Percentiles rank a stretch among this genome's conserved stretches.
Conservation (phyloP, 1,284 basidiomycete species). For the Heterobasidion occidentale region DNA sequence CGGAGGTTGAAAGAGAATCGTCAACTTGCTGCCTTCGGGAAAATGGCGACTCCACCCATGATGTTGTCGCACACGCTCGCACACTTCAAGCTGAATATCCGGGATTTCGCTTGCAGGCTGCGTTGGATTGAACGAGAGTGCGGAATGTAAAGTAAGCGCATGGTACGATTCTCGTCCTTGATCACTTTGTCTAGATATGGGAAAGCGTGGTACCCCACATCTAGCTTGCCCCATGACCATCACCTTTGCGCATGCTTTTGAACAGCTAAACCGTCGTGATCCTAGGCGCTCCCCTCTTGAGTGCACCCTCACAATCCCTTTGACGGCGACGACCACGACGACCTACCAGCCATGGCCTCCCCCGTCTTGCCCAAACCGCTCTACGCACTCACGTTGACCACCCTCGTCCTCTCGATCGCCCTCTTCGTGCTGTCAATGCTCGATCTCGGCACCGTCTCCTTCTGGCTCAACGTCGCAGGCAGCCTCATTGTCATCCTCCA, state of each 20-base stretch:
- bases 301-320: neutral
- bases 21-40: too few relatives aligned
- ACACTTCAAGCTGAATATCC: too few relatives aligned
- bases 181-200: neutral
- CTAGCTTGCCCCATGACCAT: neutral
- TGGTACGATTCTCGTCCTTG: neutral
- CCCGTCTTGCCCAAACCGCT: constrained; percentile 4
- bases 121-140: too few relatives aligned
- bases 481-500: constrained; percentile 5
- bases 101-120: too few relatives aligned
- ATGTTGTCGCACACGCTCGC: too few relatives aligned
- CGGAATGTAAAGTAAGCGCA: neutral
- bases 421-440: constrained; percentile 4
- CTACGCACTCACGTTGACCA: constrained; percentile 2
- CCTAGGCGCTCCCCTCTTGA: neutral
- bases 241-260: neutral
- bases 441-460: constrained; percentile 9
- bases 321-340: neutral
- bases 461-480: constrained; percentile 5
- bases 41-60: too few relatives aligned
- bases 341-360: neutral
- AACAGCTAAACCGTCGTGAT: neutral
- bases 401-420: constrained; percentile 3
- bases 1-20: too few relatives aligned
- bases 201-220: neutral